These are phyloP conservation scores for Bromus sterilis DNA, from an alignment of 176 grass and related monocot species.

Conservation along the genomic window DNA sequence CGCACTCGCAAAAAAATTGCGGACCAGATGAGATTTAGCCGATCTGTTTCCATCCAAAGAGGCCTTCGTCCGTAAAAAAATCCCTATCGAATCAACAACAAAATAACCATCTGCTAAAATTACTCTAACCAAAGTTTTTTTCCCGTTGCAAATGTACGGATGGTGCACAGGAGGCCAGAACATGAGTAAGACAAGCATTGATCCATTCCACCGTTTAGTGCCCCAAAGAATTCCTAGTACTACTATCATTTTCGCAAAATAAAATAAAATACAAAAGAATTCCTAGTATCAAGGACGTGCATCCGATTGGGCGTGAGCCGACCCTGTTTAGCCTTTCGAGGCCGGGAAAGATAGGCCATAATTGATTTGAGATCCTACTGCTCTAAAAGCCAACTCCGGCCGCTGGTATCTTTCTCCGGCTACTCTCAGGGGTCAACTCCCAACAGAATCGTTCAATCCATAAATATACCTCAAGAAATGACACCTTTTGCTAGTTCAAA, in stretches of 20 bases:
- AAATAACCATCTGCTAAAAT: no score
- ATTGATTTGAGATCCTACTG: background rate
- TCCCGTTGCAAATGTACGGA: no score
- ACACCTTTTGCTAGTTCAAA: background rate
- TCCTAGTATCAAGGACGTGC: slow-evolving; percentile 15
- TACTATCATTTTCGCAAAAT: no score
- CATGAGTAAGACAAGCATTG: no score
- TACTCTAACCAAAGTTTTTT: no score
- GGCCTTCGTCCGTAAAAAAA: no score
- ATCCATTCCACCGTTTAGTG: background rate
- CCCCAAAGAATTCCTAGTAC: background rate
- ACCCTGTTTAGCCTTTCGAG: slow-evolving; percentile 43
- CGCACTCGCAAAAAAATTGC: no score
- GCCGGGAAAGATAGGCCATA: slow-evolving; percentile 18
- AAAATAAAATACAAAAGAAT: background rate
- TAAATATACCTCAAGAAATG: no score
- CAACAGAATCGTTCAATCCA: slow-evolving; percentile 7
- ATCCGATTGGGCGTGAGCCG: background rate
- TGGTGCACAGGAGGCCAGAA: no score
- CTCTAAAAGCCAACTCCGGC: background rate
- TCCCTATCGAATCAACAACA: no score
- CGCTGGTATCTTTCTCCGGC: slow-evolving; percentile 1
- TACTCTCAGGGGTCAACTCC: slow-evolving; percentile 25
- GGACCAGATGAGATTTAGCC: no score
- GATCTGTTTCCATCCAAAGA: no score